Evolutionary conservation across 345 rosid species (phyloP).

Genomic region (Eutrema yunnanense): DNA sequence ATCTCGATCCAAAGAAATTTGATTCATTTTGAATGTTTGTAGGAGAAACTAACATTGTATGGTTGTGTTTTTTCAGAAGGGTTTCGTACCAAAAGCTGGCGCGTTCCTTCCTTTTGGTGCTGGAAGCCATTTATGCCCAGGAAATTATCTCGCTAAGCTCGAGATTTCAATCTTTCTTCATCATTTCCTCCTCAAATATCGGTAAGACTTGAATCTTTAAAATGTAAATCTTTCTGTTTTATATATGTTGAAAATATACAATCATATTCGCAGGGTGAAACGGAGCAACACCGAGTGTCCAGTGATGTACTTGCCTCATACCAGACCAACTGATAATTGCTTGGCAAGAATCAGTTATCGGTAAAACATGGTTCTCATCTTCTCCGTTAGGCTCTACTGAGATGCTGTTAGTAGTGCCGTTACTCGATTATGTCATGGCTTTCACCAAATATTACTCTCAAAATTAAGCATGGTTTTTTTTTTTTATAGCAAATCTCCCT

Average conservation of each 20-base stretch:
- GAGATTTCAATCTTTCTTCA: constrained; percentile 46
- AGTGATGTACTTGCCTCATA: constrained; percentile 29
- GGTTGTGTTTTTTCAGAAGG: constrained; percentile 8
- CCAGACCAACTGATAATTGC: constrained; percentile 35
- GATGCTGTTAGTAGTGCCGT: neutral
- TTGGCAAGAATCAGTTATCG: constrained; percentile 31
- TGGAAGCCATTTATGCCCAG: constrained; percentile 46
- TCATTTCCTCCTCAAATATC: constrained; percentile 41
- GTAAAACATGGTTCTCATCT: constrained; percentile 8
- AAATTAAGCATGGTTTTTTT: no score
- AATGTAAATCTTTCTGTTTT: neutral
- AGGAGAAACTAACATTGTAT: neutral
- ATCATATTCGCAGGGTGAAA: constrained; percentile 22
- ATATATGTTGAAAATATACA: neutral
- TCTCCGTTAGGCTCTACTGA: neutral
- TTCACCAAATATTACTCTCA: no score
- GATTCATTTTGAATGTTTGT: neutral
- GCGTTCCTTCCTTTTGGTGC: constrained; percentile 51
- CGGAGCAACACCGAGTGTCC: constrained; percentile 24
- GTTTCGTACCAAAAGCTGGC: constrained; percentile 34
- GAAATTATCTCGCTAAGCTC: constrained; percentile 48
- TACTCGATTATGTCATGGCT: neutral
- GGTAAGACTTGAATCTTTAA: constrained; percentile 17
- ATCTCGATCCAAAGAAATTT: neutral
- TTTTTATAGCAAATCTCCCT: neutral